These are phyloP conservation scores for Alternaria incomplexa DNA, from an alignment of 2,329 filamentous ascomycete species.

Conservation along the genomic window DNA sequence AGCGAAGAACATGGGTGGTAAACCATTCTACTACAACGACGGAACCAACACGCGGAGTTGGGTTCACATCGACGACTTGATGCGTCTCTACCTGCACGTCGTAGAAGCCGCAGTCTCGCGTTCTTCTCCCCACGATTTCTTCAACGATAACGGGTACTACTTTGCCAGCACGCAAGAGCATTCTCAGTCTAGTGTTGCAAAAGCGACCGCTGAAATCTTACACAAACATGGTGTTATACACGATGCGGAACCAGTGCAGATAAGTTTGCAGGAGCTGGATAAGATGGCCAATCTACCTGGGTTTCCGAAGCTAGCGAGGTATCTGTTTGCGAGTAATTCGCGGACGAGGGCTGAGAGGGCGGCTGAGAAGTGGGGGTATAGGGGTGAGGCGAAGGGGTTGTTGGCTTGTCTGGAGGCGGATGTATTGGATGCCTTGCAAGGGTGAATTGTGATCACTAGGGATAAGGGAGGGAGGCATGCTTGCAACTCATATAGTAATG, in stretches of 20 bases:
- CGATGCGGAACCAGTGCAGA: conserved; percentile 25
- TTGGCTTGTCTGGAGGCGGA: conserved; percentile 49
- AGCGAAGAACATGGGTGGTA: conserved; percentile 49
- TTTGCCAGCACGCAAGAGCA: conserved; percentile 51
- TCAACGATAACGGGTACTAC: conserved; percentile 61
- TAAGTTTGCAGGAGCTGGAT: conserved; percentile 37
- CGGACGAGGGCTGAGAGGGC: conserved; percentile 61
- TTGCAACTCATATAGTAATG: background rate
- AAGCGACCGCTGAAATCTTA: conserved; percentile 31
- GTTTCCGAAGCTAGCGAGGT: conserved; percentile 36
- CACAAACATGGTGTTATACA: conserved; percentile 31
- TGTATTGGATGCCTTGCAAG: conserved; percentile 22
- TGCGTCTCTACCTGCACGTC: conserved; percentile 59
- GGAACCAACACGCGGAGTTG: conserved; percentile 63
- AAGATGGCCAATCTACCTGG: conserved; percentile 21
- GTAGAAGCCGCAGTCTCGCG: conserved; percentile 59
- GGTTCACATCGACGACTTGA: conserved; percentile 66
- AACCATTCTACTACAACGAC: conserved; percentile 58
- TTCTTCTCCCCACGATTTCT: conserved; percentile 53
- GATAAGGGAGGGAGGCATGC: background rate
- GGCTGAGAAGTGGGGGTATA: conserved; percentile 62
- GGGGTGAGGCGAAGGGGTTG: conserved; percentile 57
- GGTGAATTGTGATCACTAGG: background rate
- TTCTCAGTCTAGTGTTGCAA: conserved; percentile 36
- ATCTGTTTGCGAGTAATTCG: conserved; percentile 59